Evolutionary conservation across 73 alveolate genomes (phyloP).

Genomic region (Durusdinium trenchii): DNA sequence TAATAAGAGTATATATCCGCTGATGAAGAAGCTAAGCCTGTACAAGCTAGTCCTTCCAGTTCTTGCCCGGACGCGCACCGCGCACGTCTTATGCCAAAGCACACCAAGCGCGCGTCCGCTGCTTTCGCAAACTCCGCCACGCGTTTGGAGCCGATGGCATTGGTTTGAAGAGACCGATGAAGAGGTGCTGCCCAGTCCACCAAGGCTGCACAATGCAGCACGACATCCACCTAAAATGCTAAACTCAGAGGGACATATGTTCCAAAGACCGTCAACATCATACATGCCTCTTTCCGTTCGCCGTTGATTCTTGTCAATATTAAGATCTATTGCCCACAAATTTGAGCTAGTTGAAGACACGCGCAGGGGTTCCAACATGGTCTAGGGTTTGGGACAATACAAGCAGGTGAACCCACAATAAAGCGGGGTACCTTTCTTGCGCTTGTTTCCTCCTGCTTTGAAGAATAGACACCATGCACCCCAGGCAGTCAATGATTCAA

Average conservation of each 20-base stretch:
- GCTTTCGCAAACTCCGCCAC: slow-evolving; percentile 4
- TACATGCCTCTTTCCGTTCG: too few relatives aligned
- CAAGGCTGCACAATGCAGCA: slow-evolving; percentile 2
- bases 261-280: background rate
- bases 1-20: background rate
- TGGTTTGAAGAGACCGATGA: background rate
- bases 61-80: background rate
- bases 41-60: background rate
- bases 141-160: background rate
- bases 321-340: too few relatives aligned
- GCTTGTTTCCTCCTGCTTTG: too few relatives aligned
- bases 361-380: too few relatives aligned
- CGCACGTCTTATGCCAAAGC: background rate
- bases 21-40: background rate
- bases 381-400: too few relatives aligned
- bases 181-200: slow-evolving; percentile 41
- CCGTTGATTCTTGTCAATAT: too few relatives aligned
- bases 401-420: too few relatives aligned
- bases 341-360: too few relatives aligned
- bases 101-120: background rate
- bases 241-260: background rate
- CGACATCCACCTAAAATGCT: background rate
- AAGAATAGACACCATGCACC: too few relatives aligned
- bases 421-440: too few relatives aligned
- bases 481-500: too few relatives aligned